phyloP scores from a whole-genome alignment of 2,329 filamentous ascomycete genomes.

The Cercospora zeina region DNA sequence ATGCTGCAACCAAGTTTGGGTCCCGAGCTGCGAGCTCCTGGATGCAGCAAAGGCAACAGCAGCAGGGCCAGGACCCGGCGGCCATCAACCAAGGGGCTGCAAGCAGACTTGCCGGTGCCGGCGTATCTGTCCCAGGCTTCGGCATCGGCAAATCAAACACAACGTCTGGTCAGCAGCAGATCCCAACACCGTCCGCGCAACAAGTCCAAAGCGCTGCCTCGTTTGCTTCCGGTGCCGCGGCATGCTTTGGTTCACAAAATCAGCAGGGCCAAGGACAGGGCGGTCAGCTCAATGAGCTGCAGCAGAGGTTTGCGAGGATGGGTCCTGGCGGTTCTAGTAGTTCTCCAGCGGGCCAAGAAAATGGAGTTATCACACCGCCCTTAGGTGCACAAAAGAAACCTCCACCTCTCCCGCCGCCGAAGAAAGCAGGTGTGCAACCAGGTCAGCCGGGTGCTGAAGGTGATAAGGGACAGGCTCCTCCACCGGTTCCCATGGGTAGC shows the following conservation, averaged over 20 bases:
- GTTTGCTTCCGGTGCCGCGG: conserved; percentile 19
- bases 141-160: conserved; percentile 61
- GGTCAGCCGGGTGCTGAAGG: conserved; percentile 29
- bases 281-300: conserved; percentile 64
- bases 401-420: conserved; percentile 59
- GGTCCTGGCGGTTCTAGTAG: conserved; percentile 43
- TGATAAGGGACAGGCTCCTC: conserved; percentile 44
- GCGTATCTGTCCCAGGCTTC: conserved; percentile 74
- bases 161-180: conserved; percentile 16
- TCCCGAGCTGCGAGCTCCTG: conserved; percentile 7
- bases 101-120: conserved; percentile 67
- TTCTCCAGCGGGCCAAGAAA: conserved; percentile 31
- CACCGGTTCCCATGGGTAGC: conserved; percentile 59
- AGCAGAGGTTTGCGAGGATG: conserved; percentile 61
- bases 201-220: conserved; percentile 30
- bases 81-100: conserved; percentile 61
- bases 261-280: conserved; percentile 21
- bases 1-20: conserved; percentile 18
- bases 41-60: conserved; percentile 27
- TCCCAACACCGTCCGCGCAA: conserved; percentile 34
- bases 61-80: conserved; percentile 33
- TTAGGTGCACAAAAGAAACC: conserved; percentile 52
- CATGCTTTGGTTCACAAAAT: conserved; percentile 20
- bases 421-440: conserved; percentile 54
- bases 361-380: conserved; percentile 27